Evolutionary conservation across 23 red algal genomes (phyloP).

Genomic region (Gracilariopsis chorda): DNA sequence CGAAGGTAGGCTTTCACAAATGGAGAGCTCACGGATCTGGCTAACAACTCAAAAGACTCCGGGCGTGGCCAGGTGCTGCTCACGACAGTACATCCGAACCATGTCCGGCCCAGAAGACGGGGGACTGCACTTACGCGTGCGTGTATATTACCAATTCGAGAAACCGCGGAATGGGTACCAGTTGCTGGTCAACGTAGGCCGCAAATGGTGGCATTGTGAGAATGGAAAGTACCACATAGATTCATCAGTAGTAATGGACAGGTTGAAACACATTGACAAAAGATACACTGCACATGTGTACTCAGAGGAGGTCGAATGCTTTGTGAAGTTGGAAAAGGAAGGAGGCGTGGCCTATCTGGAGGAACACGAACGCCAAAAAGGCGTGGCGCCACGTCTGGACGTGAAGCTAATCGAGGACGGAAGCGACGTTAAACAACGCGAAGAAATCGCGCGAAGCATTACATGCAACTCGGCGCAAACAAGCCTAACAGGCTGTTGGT

Average conservation of each 20-base stretch:
- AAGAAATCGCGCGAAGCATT: not conserved
- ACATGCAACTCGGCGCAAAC: conserved; percentile 24
- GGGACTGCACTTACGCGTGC: not conserved
- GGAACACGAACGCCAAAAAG: not conserved
- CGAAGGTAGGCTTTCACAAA: too few relatives aligned
- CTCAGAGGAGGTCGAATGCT: not conserved
- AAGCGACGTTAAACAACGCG: not conserved
- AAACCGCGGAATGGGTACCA: conserved; percentile 9
- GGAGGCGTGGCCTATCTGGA: not conserved
- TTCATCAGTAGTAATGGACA: too few relatives aligned
- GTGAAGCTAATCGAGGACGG: not conserved
- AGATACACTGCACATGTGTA: not conserved
- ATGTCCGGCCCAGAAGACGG: too few relatives aligned
- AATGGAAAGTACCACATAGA: too few relatives aligned
- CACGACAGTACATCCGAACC: not conserved
- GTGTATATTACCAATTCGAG: conserved; percentile 24
- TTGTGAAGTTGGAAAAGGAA: not conserved
- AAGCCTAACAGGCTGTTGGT: conserved; percentile 26
- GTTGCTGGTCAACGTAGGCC: too few relatives aligned
- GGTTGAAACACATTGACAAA: too few relatives aligned
- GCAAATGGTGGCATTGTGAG: too few relatives aligned
- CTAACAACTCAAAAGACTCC: not conserved
- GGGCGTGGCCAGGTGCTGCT: not conserved
- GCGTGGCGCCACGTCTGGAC: not conserved
- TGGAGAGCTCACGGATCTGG: too few relatives aligned